Evolutionary conservation across 148 eudicot genomes (phyloP).

Genomic region (Vaccinium myrtillus): DNA sequence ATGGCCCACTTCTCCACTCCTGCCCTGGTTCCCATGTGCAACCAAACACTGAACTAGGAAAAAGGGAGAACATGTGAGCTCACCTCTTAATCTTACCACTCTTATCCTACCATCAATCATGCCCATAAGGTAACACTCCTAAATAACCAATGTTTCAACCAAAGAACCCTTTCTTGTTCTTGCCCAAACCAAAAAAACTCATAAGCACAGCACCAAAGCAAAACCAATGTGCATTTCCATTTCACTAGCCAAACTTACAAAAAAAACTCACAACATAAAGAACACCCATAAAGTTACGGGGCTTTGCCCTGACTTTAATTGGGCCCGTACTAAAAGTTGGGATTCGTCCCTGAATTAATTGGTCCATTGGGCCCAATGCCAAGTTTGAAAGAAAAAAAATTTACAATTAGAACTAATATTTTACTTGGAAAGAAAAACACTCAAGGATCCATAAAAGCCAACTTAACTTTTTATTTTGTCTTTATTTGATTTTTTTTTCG

Average conservation of each 20-base stretch:
- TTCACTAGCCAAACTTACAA: neutral
- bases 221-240: neutral
- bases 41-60: neutral
- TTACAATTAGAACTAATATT: neutral
- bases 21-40: neutral
- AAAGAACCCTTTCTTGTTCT: neutral
- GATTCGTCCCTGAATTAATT: neutral
- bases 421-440: neutral
- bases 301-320: neutral
- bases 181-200: neutral
- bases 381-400: neutral
- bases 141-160: neutral
- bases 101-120: no score
- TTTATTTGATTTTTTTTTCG: no score
- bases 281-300: neutral
- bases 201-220: neutral
- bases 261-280: neutral
- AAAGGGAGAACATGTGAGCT: neutral
- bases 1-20: no score
- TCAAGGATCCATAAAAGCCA: neutral
- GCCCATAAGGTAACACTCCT: no score
- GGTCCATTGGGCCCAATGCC: neutral
- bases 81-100: no score
- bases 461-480: no score
- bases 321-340: neutral